phyloP scores from a whole-genome alignment of 176 grass and related monocot species.

The Tillandsia leiboldiana region DNA sequence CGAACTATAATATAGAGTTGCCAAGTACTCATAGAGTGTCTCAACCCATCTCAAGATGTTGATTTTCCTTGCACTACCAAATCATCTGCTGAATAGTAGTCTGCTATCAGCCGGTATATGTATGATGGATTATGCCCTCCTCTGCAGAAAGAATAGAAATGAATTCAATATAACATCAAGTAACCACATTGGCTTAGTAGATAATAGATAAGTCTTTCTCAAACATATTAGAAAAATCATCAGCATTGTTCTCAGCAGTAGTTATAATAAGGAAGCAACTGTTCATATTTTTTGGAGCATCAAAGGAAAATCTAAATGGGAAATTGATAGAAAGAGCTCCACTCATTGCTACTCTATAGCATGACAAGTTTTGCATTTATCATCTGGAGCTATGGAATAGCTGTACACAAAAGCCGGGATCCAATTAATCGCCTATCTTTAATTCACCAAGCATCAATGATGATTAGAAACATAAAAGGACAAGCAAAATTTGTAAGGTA shows the following conservation, averaged over 20 bases:
- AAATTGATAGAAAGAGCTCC: too few relatives aligned
- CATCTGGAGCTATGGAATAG: neutral
- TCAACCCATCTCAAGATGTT: conserved; percentile 30
- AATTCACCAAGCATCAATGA: too few relatives aligned
- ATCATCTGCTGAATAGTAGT: conserved; percentile 97
- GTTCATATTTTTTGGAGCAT: too few relatives aligned
- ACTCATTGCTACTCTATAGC: neutral
- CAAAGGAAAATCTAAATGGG: too few relatives aligned
- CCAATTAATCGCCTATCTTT: too few relatives aligned
- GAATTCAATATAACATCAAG: neutral
- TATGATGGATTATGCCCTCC: conserved; percentile 93
- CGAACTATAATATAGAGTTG: too few relatives aligned
- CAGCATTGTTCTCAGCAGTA: too few relatives aligned
- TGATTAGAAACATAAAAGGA: too few relatives aligned
- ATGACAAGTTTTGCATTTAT: neutral
- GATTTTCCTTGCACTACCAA: conserved; percentile 44
- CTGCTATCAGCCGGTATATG: conserved; percentile 85
- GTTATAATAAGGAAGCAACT: too few relatives aligned
- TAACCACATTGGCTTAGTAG: neutral
- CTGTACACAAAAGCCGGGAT: too few relatives aligned
- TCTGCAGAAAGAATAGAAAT: conserved; percentile 34
- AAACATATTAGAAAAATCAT: neutral
- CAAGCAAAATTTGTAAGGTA: neutral
- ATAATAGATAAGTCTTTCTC: neutral
- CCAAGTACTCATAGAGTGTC: too few relatives aligned